Conservation (phyloP, 1,284 basidiomycete species). For the Leccinum pallidistipes region DNA sequence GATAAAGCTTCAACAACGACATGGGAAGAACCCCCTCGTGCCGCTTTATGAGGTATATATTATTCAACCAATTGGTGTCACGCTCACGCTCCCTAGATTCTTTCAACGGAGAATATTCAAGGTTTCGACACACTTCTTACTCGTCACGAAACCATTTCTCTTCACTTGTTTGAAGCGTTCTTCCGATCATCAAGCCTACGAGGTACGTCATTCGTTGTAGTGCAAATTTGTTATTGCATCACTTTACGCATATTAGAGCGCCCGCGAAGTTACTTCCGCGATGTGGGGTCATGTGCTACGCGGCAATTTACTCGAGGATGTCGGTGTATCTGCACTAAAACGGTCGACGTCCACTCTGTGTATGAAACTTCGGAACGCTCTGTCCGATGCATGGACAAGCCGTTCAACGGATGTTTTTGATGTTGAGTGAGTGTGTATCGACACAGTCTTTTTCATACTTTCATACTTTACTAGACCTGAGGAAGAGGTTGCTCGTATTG, state of each 20-base stretch:
- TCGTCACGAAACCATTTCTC: slow-evolving; percentile 63
- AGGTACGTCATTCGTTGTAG: slow-evolving; percentile 44
- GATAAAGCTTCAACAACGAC: slow-evolving; percentile 50
- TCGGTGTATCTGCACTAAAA: slow-evolving; percentile 25
- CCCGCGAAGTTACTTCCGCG: slow-evolving; percentile 70
- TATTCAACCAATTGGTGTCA: background rate
- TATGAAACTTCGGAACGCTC: slow-evolving; percentile 53
- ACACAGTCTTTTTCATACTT: background rate
- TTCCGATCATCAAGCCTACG: slow-evolving; percentile 75
- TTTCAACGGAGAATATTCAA: slow-evolving; percentile 50
- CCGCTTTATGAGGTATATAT: slow-evolving; percentile 68
- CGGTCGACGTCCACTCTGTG: slow-evolving; percentile 48
- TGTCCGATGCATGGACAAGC: slow-evolving; percentile 70
- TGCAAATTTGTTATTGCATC: background rate
- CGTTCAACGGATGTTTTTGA: slow-evolving; percentile 70
- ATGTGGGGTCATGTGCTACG: slow-evolving; percentile 68
- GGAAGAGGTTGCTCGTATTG: slow-evolving; percentile 65
- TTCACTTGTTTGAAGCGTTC: slow-evolving; percentile 64
- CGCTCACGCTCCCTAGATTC: slow-evolving; percentile 44
- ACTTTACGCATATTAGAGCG: slow-evolving; percentile 36
- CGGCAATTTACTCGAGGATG: slow-evolving; percentile 39
- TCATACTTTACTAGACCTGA: slow-evolving; percentile 47
- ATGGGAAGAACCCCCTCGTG: slow-evolving; percentile 39
- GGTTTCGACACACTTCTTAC: slow-evolving; percentile 57
- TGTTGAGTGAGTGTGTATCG: slow-evolving; percentile 54